Evolutionary conservation across 164 flowering plant species (phyloP).

Genomic region (Nymphaea thermarum): DNA sequence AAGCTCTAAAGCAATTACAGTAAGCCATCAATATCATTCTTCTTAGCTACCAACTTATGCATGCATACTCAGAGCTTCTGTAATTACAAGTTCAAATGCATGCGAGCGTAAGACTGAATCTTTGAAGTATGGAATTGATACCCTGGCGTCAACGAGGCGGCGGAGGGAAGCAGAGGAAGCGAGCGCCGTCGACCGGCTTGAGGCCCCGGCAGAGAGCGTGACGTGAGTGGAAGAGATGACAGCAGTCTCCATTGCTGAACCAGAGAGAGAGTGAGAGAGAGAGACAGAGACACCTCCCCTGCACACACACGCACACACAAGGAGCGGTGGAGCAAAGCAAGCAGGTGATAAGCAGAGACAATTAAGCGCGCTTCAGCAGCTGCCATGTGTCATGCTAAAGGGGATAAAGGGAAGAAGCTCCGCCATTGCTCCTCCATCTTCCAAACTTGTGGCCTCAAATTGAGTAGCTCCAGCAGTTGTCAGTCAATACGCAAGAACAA

Average conservation of each 20-base stretch:
- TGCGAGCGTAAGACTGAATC: not conserved
- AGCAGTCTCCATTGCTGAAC: not conserved
- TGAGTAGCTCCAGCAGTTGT: too few species aligned
- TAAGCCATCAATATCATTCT: not conserved
- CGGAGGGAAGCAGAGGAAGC: not conserved
- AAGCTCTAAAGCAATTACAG: slow-evolving; percentile 31
- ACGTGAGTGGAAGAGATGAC: not conserved
- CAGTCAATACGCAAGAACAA: too few species aligned
- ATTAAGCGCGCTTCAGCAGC: not conserved
- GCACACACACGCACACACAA: not conserved
- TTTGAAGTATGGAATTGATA: not conserved
- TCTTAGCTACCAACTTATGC: not conserved
- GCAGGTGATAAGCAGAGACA: not conserved
- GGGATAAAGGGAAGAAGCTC: not conserved
- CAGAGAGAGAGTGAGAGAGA: too few species aligned
- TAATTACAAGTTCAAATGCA: not conserved
- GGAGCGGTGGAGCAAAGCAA: not conserved
- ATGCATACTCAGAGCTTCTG: not conserved
- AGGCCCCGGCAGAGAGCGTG: not conserved
- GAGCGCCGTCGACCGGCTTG: not conserved
- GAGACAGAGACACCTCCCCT: not conserved
- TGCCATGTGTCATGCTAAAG: not conserved
- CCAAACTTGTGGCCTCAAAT: not conserved
- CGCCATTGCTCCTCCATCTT: not conserved
- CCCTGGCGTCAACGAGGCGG: not conserved